Percentiles rank a stretch among this genome's conserved stretches.
Evolutionary conservation across 148 eudicot genomes (phyloP).

Genomic region (Heliamphora exappendiculata): DNA sequence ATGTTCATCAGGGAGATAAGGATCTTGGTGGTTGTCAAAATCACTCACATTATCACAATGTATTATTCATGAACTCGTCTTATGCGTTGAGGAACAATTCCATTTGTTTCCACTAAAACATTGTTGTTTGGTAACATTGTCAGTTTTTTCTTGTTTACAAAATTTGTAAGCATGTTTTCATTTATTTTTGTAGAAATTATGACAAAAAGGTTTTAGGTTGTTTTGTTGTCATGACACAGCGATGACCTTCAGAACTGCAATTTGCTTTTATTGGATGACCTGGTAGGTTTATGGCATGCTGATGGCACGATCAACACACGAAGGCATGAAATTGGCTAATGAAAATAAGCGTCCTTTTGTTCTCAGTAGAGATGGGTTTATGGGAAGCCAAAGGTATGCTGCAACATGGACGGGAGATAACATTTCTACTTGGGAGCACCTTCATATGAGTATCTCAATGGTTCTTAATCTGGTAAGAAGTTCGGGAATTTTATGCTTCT

Average conservation of each 20-base stretch:
- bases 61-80: too few species aligned
- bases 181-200: too few species aligned
- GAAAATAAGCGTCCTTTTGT: slow-evolving; percentile 83
- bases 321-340: slow-evolving; percentile 80
- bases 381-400: slow-evolving; percentile 96
- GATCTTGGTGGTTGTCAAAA: slow-evolving; percentile 88
- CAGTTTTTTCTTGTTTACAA: too few species aligned
- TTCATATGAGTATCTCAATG: slow-evolving; percentile 96
- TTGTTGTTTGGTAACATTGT: too few species aligned
- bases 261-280: too few species aligned
- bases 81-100: too few species aligned
- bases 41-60: slow-evolving; percentile 92
- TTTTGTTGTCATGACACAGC: too few species aligned
- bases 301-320: slow-evolving; percentile 94
- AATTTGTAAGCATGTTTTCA: too few species aligned
- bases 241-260: too few species aligned
- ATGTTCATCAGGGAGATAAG: slow-evolving; percentile 75
- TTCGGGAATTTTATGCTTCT: slow-evolving; percentile 5
- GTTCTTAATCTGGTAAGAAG: slow-evolving; percentile 82
- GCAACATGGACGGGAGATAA: slow-evolving; percentile 99
- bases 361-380: slow-evolving; percentile 90
- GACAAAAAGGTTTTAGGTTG: too few species aligned
- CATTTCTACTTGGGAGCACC: slow-evolving; percentile 97
- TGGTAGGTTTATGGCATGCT: slow-evolving; percentile 89
- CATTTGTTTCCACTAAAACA: not conserved